phyloP scores from a whole-genome alignment of 768 basidiomycete genomes.

The Astraeus odoratus region DNA sequence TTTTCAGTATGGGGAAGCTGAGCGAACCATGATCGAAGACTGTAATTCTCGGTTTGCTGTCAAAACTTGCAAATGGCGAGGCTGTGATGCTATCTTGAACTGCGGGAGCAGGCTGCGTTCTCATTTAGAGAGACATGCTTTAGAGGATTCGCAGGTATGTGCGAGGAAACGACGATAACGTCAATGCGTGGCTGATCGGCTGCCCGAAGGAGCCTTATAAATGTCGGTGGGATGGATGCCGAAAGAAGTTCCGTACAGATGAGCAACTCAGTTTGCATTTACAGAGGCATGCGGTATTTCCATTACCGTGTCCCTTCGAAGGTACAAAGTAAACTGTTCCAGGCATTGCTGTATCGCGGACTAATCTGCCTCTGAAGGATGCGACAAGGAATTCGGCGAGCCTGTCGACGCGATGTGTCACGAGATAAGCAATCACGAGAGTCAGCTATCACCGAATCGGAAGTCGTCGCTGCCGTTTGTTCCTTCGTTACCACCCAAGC shows the following conservation, averaged over 20 bases:
- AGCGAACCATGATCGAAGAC: conserved; percentile 38
- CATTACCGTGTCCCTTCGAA: conserved; percentile 27
- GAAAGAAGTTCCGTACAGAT: conserved; percentile 31
- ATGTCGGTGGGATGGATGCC: conserved; percentile 56
- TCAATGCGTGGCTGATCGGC: conserved; percentile 7
- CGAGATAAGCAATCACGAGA: conserved; percentile 29
- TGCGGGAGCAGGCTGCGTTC: conserved; percentile 40
- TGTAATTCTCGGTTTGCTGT: conserved; percentile 43
- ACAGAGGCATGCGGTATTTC: conserved; percentile 36
- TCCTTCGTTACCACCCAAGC: conserved; percentile 25
- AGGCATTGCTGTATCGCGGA: not conserved
- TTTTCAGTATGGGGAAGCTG: conserved; percentile 28
- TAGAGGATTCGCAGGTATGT: conserved; percentile 26
- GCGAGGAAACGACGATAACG: conserved; percentile 5
- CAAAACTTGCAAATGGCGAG: conserved; percentile 51
- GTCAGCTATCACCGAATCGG: conserved; percentile 15
- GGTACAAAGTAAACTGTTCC: conserved; percentile 32
- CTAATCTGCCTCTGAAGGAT: conserved; percentile 39
- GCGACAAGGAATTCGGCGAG: conserved; percentile 41
- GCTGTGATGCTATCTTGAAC: conserved; percentile 50
- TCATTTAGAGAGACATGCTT: conserved; percentile 42
- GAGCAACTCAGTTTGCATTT: conserved; percentile 42
- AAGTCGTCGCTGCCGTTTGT: conserved; percentile 28
- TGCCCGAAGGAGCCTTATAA: conserved; percentile 29
- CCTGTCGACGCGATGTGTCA: conserved; percentile 46